phyloP scores from a whole-genome alignment of 2,329 filamentous ascomycete genomes.

The Aureobasidium vineae region DNA sequence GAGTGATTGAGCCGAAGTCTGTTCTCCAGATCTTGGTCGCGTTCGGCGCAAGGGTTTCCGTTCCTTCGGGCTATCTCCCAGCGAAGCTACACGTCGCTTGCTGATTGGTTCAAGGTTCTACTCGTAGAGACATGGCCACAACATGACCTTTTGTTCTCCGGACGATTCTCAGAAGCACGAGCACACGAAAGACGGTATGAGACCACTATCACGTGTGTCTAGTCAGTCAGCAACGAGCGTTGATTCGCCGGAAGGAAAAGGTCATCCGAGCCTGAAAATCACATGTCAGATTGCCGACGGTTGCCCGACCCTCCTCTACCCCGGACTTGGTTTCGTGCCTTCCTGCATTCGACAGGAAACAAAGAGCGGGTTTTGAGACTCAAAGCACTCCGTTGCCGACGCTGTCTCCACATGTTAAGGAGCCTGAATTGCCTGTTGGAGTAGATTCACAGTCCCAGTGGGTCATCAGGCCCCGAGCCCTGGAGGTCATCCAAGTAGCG shows the following conservation, averaged over 20 bases:
- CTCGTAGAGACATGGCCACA: not conserved
- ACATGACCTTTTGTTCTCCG: slow-evolving; percentile 5
- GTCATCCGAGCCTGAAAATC: slow-evolving; percentile 16
- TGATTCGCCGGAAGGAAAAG: slow-evolving; percentile 16
- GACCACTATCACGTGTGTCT: slow-evolving; percentile 23
- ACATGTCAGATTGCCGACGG: slow-evolving; percentile 7
- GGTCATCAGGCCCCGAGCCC: not conserved
- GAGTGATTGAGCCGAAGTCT: slow-evolving; percentile 25
- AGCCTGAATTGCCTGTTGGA: not conserved
- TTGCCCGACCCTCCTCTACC: not conserved
- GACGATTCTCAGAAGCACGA: not conserved
- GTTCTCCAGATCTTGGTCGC: slow-evolving; percentile 24
- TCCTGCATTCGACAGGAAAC: slow-evolving; percentile 4
- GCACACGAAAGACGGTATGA: slow-evolving; percentile 19
- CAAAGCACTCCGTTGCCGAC: slow-evolving; percentile 3
- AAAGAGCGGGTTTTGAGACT: not conserved
- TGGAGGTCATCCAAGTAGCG: not conserved
- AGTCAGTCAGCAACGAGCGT: not conserved
- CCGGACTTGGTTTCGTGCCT: not conserved
- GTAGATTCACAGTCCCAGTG: not conserved
- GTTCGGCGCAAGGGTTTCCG: slow-evolving; percentile 14
- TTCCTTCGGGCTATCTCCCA: slow-evolving; percentile 3
- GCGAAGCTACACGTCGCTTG: not conserved
- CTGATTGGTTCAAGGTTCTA: not conserved
- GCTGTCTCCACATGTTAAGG: not conserved